phyloP scores from a whole-genome alignment of 768 basidiomycete species.

The Suillus ampliporus region DNA sequence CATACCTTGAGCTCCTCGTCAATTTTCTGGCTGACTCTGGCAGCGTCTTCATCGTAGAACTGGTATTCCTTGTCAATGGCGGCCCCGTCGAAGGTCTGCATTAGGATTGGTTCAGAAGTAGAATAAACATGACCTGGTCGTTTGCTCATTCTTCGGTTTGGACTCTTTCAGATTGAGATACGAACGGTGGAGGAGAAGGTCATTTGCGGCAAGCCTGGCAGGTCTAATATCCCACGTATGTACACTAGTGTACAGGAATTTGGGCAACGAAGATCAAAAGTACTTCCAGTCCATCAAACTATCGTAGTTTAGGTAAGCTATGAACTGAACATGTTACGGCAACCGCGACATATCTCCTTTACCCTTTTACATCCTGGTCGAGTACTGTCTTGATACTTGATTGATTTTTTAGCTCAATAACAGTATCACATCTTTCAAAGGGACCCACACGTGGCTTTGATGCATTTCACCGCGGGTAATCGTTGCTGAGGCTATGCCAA shows the following conservation, averaged over 20 bases:
- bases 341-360: background rate
- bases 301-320: slow-evolving; percentile 15
- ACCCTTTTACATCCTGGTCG: slow-evolving; percentile 3
- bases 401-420: background rate
- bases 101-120: slow-evolving; percentile 35
- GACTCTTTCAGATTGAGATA: slow-evolving; percentile 16
- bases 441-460: background rate
- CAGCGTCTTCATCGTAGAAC: slow-evolving; percentile 50
- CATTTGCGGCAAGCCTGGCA: slow-evolving; percentile 36
- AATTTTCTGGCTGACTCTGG: slow-evolving; percentile 54
- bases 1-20: slow-evolving; percentile 61
- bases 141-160: slow-evolving; percentile 31
- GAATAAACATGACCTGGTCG: slow-evolving; percentile 36
- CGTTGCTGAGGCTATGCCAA: background rate
- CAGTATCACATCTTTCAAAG: background rate
- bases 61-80: slow-evolving; percentile 34
- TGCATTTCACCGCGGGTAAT: background rate
- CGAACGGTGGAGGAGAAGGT: slow-evolving; percentile 27
- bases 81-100: slow-evolving; percentile 37
- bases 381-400: background rate
- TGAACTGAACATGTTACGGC: background rate
- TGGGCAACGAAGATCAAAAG: slow-evolving; percentile 40
- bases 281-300: slow-evolving; percentile 35
- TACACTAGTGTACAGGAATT: slow-evolving; percentile 27
- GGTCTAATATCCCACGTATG: slow-evolving; percentile 41